Evolutionary conservation across 2,329 filamentous ascomycete genomes (phyloP).

Genomic region (Aureobasidium namibiae): DNA sequence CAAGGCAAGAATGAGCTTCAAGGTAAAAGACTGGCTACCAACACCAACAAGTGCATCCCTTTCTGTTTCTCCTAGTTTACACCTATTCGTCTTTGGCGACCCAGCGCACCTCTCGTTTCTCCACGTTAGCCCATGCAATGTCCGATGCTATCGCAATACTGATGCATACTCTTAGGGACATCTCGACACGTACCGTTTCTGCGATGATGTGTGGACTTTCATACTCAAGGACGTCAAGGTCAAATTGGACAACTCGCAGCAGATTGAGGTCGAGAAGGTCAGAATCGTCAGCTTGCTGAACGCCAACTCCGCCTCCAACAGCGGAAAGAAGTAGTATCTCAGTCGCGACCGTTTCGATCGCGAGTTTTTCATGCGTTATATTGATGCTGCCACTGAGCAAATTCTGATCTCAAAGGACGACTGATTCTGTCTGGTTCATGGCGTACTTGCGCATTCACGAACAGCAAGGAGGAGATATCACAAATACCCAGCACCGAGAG

Average conservation of each 20-base stretch:
- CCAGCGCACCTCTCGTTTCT: no score
- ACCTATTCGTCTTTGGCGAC: background rate
- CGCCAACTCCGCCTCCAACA: slow-evolving; percentile 1
- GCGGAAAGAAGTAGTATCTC: background rate
- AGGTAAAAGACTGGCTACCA: background rate
- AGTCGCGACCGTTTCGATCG: no score
- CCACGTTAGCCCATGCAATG: background rate
- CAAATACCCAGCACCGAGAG: background rate
- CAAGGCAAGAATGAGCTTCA: slow-evolving; percentile 62
- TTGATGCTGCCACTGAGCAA: background rate
- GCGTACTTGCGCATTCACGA: background rate
- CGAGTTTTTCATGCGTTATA: background rate
- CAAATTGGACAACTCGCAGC: slow-evolving; percentile 75
- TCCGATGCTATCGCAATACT: background rate
- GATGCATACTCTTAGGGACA: slow-evolving; percentile 57
- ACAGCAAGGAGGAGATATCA: background rate
- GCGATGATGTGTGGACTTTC: slow-evolving; percentile 99
- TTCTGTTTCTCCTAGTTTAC: background rate
- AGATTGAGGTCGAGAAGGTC: slow-evolving; percentile 78
- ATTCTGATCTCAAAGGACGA: background rate
- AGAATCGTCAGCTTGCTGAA: slow-evolving; percentile 79
- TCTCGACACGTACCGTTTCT: slow-evolving; percentile 97
- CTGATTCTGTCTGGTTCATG: background rate
- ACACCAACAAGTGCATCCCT: background rate
- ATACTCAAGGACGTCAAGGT: slow-evolving; percentile 98